phyloP scores from a whole-genome alignment of 2,329 filamentous ascomycete species.

The Arthrobotrys pseudoclavata region DNA sequence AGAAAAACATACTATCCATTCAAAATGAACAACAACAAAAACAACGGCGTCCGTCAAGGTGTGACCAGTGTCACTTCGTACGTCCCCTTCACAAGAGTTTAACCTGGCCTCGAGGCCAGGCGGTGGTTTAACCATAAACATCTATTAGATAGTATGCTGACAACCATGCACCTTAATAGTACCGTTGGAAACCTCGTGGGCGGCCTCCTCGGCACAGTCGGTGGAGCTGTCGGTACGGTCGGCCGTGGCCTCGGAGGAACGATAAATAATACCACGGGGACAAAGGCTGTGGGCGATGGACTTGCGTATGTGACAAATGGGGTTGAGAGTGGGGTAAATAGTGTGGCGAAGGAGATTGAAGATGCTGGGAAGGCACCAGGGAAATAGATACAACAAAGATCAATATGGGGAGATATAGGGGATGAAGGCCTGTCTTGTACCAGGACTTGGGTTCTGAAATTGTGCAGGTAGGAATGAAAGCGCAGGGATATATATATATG shows the following conservation, averaged over 20 bases:
- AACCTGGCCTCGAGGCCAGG: too few relatives aligned
- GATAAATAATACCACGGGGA: conserved; percentile 55
- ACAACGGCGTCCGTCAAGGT: conserved; percentile 50
- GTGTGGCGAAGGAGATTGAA: conserved; percentile 41
- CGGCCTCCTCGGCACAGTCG: conserved; percentile 44
- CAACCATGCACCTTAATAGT: neutral
- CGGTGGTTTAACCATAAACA: too few relatives aligned
- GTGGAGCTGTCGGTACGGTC: conserved; percentile 49
- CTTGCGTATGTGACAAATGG: conserved; percentile 44
- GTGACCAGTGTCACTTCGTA: conserved; percentile 57
- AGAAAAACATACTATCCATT: conserved; percentile 6
- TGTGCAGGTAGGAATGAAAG: neutral
- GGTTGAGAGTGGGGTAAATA: conserved; percentile 34
- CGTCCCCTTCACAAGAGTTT: neutral
- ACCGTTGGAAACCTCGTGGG: conserved; percentile 49
- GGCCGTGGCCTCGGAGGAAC: conserved; percentile 54
- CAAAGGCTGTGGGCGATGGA: conserved; percentile 36
- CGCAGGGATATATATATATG: neutral
- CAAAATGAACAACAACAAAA: conserved; percentile 52
- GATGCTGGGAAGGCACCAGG: conserved; percentile 50
- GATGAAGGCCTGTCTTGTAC: too few relatives aligned
- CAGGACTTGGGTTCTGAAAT: too few relatives aligned
- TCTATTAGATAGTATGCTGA: too few relatives aligned
- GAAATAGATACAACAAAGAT: conserved; percentile 23
- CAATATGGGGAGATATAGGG: neutral